Evolutionary conservation across 108 stramenopile genomes (phyloP).

Genomic region (Mediolabrus comicus): DNA sequence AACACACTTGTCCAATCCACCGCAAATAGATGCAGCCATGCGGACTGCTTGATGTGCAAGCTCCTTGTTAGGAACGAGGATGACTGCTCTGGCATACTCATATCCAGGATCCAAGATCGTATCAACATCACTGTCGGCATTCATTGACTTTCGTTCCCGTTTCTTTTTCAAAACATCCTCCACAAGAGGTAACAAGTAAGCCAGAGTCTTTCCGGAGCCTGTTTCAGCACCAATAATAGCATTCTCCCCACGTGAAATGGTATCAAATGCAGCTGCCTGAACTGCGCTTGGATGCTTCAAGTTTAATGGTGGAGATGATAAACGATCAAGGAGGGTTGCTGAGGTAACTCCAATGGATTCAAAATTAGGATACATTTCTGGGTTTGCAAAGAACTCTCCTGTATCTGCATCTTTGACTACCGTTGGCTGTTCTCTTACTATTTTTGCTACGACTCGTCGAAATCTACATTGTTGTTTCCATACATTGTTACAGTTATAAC

Average conservation of each 20-base stretch:
- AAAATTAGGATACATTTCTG: slow-evolving; percentile 46
- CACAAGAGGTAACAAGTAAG: slow-evolving; percentile 90
- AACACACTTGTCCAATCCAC: slow-evolving; percentile 50
- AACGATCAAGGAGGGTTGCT: slow-evolving; percentile 58
- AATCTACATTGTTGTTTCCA: not conserved
- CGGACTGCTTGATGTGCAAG: slow-evolving; percentile 83
- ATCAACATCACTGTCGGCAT: not conserved
- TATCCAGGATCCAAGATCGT: slow-evolving; percentile 47
- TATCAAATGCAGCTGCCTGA: slow-evolving; percentile 64
- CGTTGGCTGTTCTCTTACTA: not conserved
- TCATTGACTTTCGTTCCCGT: slow-evolving; percentile 39
- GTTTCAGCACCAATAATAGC: slow-evolving; percentile 94
- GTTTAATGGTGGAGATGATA: slow-evolving; percentile 43
- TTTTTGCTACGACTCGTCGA: not conserved
- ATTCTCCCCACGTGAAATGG: slow-evolving; percentile 40
- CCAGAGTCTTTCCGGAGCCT: slow-evolving; percentile 95
- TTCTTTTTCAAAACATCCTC: slow-evolving; percentile 73
- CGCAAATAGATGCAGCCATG: slow-evolving; percentile 76
- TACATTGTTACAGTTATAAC: not conserved
- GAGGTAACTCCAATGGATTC: slow-evolving; percentile 69
- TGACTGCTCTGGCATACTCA: slow-evolving; percentile 76
- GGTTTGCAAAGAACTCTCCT: slow-evolving; percentile 51
- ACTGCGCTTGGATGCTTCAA: slow-evolving; percentile 67
- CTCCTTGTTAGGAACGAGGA: slow-evolving; percentile 91
- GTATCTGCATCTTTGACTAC: slow-evolving; percentile 18